Percentiles rank a stretch among this genome's conserved stretches.
These are phyloP conservation scores for Suhomyces prunicola DNA, from an alignment of 805 yeast species.

Conservation along the genomic window DNA sequence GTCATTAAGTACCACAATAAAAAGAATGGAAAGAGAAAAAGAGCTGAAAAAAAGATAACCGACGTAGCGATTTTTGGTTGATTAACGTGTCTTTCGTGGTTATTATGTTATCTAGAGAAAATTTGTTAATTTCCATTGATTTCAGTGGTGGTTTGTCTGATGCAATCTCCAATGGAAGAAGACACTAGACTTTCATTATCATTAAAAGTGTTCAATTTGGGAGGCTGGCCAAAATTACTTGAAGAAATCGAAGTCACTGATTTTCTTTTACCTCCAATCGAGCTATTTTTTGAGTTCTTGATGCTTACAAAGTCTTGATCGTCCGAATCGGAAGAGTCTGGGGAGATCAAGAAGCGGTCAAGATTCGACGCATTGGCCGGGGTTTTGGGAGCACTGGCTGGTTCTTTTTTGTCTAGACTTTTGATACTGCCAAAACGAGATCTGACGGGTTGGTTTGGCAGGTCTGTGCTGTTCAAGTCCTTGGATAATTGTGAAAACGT, in stretches of 20 bases:
- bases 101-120: background rate
- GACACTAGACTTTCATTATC: slow-evolving; percentile 39
- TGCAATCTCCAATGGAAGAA: slow-evolving; percentile 38
- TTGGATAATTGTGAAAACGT: slow-evolving; percentile 22
- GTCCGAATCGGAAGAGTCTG: slow-evolving; percentile 21
- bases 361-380: background rate
- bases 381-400: background rate
- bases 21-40: background rate
- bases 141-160: slow-evolving; percentile 38
- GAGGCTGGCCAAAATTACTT: slow-evolving; percentile 6
- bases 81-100: no score
- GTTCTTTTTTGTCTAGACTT: background rate
- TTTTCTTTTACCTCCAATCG: slow-evolving; percentile 7
- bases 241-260: slow-evolving; percentile 14
- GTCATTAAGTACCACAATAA: background rate
- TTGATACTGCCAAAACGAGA: slow-evolving; percentile 3
- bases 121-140: slow-evolving; percentile 23
- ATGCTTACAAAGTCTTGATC: slow-evolving; percentile 3
- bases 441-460: background rate
- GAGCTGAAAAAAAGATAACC: background rate
- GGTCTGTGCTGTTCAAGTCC: slow-evolving; percentile 12
- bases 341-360: slow-evolving; percentile 15
- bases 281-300: background rate
- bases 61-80: background rate
- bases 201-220: slow-evolving; percentile 4